A percentile compares a stretch with the other conserved stretches of the same genome.
Evolutionary conservation across 2,329 filamentous ascomycete species (phyloP).

Genomic region (Beauveria asiatica): DNA sequence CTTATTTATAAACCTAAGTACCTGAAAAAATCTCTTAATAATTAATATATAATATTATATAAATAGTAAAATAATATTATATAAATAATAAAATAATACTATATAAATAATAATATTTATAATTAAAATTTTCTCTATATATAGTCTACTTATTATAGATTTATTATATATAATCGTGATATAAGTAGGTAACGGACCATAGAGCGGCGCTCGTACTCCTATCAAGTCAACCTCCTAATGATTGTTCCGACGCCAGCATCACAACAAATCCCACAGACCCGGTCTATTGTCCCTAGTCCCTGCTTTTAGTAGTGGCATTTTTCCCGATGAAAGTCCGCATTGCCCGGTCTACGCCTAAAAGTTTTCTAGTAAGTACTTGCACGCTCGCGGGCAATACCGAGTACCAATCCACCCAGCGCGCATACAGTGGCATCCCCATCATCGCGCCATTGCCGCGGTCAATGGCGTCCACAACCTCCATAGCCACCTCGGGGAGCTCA

Average conservation of each 20-base stretch:
- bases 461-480: slow-evolving; percentile 71
- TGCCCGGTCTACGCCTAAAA: slow-evolving; percentile 70
- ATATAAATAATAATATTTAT: no score
- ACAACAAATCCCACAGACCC: not conserved
- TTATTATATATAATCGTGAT: no score
- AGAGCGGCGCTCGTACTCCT: no score
- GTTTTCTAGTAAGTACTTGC: slow-evolving; percentile 59
- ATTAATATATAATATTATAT: no score
- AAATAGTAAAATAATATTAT: no score
- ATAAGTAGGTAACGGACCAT: no score
- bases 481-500: slow-evolving; percentile 81
- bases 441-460: slow-evolving; percentile 71
- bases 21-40: no score
- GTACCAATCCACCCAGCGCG: slow-evolving; percentile 71
- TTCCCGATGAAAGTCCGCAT: slow-evolving; percentile 58
- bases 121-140: no score
- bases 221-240: no score
- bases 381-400: slow-evolving; percentile 68
- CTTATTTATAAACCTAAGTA: no score
- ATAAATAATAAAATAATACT: no score
- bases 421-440: slow-evolving; percentile 75
- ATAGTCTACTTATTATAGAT: no score
- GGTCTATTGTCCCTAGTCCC: slow-evolving; percentile 17
- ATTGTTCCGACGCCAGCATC: slow-evolving; percentile 1
- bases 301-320: slow-evolving; percentile 23